These are phyloP conservation scores for Eragrostis curvula DNA, from an alignment of 176 grass and related monocot species.

Conservation along the genomic window DNA sequence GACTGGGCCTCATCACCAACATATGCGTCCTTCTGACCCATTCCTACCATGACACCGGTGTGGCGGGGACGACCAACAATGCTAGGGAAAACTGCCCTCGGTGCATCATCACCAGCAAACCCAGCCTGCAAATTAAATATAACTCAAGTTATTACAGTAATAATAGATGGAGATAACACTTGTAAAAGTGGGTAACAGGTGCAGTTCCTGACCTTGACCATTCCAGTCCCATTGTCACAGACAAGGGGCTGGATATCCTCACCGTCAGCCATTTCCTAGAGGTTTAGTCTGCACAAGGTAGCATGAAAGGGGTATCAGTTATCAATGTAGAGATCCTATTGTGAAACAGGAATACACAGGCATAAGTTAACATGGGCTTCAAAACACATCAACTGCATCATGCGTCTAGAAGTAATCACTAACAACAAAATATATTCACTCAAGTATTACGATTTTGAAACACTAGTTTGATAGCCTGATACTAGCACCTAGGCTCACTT, in stretches of 20 bases:
- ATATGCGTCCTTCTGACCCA: constrained; percentile 52
- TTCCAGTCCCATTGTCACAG: constrained; percentile 57
- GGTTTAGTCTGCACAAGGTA: constrained; percentile 14
- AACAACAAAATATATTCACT: not conserved
- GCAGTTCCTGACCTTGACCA: constrained; percentile 41
- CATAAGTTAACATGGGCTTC: not conserved
- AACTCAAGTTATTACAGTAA: not conserved
- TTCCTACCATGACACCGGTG: constrained; percentile 50
- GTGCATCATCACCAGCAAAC: constrained; percentile 51
- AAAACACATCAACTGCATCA: not conserved
- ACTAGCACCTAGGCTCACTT: not conserved
- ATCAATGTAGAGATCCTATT: not conserved
- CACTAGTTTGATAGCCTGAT: not conserved
- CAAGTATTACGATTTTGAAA: not conserved
- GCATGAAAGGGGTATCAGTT: not conserved
- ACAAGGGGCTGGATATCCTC: constrained; percentile 55
- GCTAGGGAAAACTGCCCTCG: constrained; percentile 50
- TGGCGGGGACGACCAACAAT: constrained; percentile 47
- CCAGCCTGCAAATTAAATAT: constrained; percentile 37
- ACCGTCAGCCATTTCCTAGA: constrained; percentile 45
- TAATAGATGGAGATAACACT: not conserved
- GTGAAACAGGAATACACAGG: not conserved
- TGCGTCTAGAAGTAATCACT: not conserved
- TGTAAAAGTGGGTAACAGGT: not conserved
- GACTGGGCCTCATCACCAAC: constrained; percentile 49